Percentiles rank a stretch among this genome's conserved stretches.
Evolutionary conservation across 108 stramenopile species (phyloP).

Genomic region (Nitzschia putrida): DNA sequence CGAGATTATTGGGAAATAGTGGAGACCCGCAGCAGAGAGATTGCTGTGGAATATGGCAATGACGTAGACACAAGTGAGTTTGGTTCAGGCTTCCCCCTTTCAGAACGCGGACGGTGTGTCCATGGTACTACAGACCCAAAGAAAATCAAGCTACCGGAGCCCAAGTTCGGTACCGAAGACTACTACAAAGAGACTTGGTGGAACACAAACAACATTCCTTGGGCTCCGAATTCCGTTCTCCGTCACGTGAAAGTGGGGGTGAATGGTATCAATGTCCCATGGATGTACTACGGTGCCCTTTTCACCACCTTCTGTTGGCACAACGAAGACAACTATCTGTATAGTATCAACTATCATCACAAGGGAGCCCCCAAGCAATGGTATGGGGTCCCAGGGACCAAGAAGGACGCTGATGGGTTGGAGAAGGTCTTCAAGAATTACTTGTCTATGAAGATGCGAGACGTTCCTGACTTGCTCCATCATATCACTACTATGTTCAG

Average conservation of each 20-base stretch:
- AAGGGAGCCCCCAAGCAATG: conserved; percentile 95
- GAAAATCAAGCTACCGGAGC: conserved; percentile 62
- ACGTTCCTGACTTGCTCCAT: conserved; percentile 90
- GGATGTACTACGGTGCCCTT: conserved; percentile 94
- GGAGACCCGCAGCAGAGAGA: conserved; percentile 64
- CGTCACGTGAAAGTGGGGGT: conserved; percentile 88
- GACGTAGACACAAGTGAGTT: conserved; percentile 88
- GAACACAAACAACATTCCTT: conserved; percentile 98
- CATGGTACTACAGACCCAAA: conserved; percentile 46
- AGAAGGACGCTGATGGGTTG: conserved; percentile 75
- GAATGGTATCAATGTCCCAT: conserved; percentile 97
- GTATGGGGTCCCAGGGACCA: conserved; percentile 93
- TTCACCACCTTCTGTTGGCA: conserved; percentile 99
- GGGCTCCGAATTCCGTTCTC: conserved; percentile 82
- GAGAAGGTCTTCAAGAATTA: conserved; percentile 87
- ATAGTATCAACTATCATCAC: conserved; percentile 98
- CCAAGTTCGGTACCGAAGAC: conserved; percentile 80
- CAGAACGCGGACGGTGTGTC: conserved; percentile 69
- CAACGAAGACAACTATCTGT: conserved; percentile 99
- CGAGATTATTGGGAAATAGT: conserved; percentile 96
- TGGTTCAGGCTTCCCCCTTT: conserved; percentile 91
- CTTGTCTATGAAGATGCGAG: conserved; percentile 90
- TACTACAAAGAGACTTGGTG: conserved; percentile 91
- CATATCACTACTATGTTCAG: conserved; percentile 96
- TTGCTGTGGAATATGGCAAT: conserved; percentile 93